Conservation (phyloP, 768 basidiomycete genomes). For the Termitomyces sp. region DNA sequence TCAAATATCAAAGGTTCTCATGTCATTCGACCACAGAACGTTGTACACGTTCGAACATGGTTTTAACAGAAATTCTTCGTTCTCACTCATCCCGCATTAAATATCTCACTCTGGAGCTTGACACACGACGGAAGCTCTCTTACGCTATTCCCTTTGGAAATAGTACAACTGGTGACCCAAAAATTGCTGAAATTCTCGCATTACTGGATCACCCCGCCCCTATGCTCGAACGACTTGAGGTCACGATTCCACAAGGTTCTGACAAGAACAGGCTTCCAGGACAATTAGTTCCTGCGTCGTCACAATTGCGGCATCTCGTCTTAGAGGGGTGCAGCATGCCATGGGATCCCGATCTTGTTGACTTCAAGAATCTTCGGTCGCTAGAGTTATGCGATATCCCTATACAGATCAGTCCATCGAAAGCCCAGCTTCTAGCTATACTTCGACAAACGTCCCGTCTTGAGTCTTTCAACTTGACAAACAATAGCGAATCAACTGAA, state of each 20-base stretch:
- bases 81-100: neutral
- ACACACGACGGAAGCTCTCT: no score
- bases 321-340: neutral
- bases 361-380: neutral
- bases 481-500: fast-evolving
- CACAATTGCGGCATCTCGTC: neutral
- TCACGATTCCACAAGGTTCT: neutral
- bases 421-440: neutral
- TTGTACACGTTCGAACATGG: neutral
- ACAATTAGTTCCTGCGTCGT: neutral
- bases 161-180: neutral
- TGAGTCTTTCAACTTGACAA: neutral
- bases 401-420: neutral
- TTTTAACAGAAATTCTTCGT: neutral
- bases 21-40: neutral
- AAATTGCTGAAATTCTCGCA: neutral
- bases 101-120: neutral
- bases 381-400: neutral
- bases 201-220: neutral
- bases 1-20: neutral
- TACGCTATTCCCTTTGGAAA: no score
- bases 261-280: neutral
- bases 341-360: neutral
- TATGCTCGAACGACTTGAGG: neutral
- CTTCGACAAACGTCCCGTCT: neutral